Evolutionary conservation across 2,329 filamentous ascomycete species (phyloP).

Genomic region (Trichoderma harzianum): DNA sequence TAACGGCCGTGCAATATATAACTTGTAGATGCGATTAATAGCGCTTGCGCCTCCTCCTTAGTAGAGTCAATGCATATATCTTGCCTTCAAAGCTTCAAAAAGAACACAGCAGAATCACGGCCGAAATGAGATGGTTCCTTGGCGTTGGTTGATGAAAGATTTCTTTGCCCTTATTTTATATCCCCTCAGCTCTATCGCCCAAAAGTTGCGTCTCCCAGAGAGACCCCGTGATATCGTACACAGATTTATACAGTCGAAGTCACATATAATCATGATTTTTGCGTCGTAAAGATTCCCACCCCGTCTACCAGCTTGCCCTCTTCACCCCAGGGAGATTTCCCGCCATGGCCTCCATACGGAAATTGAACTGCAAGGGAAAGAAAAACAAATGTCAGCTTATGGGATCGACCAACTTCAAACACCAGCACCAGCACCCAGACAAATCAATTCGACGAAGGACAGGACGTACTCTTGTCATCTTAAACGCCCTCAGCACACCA

Average conservation of each 20-base stretch:
- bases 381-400: not conserved
- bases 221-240: slow-evolving; percentile 9
- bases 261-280: not conserved
- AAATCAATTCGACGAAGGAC: not conserved
- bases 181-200: not conserved
- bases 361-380: slow-evolving; percentile 72
- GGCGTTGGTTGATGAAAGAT: not conserved
- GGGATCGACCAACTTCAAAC: too few relatives aligned
- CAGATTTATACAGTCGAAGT: slow-evolving; percentile 1
- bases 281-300: not conserved
- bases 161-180: not conserved
- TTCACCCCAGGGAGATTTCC: slow-evolving; percentile 87
- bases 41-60: not conserved
- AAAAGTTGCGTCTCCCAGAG: not conserved
- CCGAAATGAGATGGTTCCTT: not conserved
- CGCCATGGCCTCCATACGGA: slow-evolving; percentile 81
- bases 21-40: not conserved
- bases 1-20: not conserved
- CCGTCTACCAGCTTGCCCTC: slow-evolving; percentile 87
- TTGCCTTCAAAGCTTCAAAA: not conserved
- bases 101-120: not conserved
- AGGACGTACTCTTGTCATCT: slow-evolving; percentile 71
- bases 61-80: not conserved
- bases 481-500: slow-evolving; percentile 90
- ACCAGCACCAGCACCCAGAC: not conserved